These are phyloP conservation scores for Peronospora destructor DNA, from an alignment of 352 stramenopile species.

Conservation along the genomic window DNA sequence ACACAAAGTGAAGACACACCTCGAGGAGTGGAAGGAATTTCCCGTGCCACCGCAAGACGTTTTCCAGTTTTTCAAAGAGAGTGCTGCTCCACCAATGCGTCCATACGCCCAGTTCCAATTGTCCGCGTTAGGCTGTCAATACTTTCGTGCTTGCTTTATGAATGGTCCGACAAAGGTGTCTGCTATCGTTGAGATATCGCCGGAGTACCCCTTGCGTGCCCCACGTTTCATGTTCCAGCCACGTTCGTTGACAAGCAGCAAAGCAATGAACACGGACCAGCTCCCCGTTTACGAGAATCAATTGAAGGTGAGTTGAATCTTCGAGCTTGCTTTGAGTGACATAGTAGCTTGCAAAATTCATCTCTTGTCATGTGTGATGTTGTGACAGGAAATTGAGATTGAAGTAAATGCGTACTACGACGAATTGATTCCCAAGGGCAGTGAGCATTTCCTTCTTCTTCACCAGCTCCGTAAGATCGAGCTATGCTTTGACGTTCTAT, in stretches of 20 bases:
- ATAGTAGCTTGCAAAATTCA: constrained; percentile 1
- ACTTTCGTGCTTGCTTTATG: constrained; percentile 47
- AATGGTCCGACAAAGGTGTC: constrained; percentile 37
- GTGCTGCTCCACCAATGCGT: constrained; percentile 8
- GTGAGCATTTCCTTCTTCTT: constrained; percentile 46
- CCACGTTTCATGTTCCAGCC: constrained; percentile 60
- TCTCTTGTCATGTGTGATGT: background rate
- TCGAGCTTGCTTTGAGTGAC: background rate
- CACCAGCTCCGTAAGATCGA: constrained; percentile 71
- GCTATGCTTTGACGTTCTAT: constrained; percentile 57
- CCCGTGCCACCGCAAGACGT: constrained; percentile 27
- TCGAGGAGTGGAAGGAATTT: constrained; percentile 51
- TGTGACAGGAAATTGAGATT: constrained; percentile 56
- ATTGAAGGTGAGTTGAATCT: constrained; percentile 41
- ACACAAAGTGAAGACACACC: constrained; percentile 34
- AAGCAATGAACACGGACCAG: constrained; percentile 30
- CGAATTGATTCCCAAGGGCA: constrained; percentile 43
- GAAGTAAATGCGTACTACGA: constrained; percentile 70
- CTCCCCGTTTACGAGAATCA: constrained; percentile 44
- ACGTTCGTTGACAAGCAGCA: constrained; percentile 20
- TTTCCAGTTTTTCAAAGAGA: constrained; percentile 40
- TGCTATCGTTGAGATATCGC: constrained; percentile 50
- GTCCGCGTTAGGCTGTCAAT: constrained; percentile 33
- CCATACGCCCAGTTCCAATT: constrained; percentile 23
- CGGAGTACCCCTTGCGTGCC: constrained; percentile 57